These are phyloP conservation scores for Glycine latifolia DNA, from an alignment of 306 rosid species.

Conservation along the genomic window DNA sequence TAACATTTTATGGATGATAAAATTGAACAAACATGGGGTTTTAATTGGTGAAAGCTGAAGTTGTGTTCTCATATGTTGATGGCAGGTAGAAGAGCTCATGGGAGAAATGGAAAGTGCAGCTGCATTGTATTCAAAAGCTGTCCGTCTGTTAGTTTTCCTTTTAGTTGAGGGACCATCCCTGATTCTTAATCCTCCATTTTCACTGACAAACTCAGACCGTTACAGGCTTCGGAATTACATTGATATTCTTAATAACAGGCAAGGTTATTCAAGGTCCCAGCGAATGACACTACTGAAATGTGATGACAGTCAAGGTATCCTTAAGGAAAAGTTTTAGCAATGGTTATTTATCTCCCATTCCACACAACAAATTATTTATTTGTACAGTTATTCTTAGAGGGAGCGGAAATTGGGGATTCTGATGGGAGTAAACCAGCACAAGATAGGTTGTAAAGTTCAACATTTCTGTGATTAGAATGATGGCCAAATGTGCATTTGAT, in stretches of 20 bases:
- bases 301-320: slow-evolving; percentile 64
- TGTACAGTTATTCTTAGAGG: slow-evolving; percentile 88
- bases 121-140: slow-evolving; percentile 78
- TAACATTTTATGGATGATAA: slow-evolving; percentile 20
- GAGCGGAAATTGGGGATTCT: slow-evolving; percentile 66
- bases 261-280: slow-evolving; percentile 84
- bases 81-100: slow-evolving; percentile 97
- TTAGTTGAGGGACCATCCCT: slow-evolving; percentile 92
- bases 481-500: slow-evolving; percentile 56
- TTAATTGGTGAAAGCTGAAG: slow-evolving; percentile 24
- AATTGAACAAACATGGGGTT: slow-evolving; percentile 7
- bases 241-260: slow-evolving; percentile 79
- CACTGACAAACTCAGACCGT: slow-evolving; percentile 85
- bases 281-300: slow-evolving; percentile 67
- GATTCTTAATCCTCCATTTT: slow-evolving; percentile 90
- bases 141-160: slow-evolving; percentile 74
- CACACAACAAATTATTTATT: slow-evolving; percentile 61
- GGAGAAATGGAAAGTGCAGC: slow-evolving; percentile 82
- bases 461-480: slow-evolving; percentile 61
- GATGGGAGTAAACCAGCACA: slow-evolving; percentile 46
- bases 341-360: slow-evolving; percentile 44
- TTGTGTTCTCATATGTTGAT: slow-evolving; percentile 31
- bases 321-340: slow-evolving; percentile 52
- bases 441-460: slow-evolving; percentile 49
- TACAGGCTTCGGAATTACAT: slow-evolving; percentile 86